phyloP scores from a whole-genome alignment of 1,139 yeast genomes.

The Geotrichum citri-aurantii region DNA sequence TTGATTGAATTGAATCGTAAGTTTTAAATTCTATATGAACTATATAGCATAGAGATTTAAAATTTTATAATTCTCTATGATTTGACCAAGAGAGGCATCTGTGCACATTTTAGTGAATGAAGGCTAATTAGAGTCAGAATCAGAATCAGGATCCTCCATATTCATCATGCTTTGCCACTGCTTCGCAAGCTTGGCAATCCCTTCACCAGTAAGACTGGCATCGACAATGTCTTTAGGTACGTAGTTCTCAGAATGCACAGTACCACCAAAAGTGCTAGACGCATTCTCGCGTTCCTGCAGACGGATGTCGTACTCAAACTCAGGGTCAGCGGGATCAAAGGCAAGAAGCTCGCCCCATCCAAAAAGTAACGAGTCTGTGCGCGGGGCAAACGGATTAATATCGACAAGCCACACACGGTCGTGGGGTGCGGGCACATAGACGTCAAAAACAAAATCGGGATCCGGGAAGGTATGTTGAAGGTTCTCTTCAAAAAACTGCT shows the following conservation, averaged over 20 bases:
- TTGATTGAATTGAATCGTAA: too few relatives aligned
- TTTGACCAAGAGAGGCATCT: neutral
- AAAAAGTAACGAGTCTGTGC: conserved; percentile 68
- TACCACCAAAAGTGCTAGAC: conserved; percentile 55
- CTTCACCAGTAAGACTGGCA: conserved; percentile 56
- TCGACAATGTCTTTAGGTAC: conserved; percentile 89
- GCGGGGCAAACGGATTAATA: conserved; percentile 75
- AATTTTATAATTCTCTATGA: neutral
- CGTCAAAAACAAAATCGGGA: conserved; percentile 61
- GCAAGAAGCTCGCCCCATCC: conserved; percentile 73
- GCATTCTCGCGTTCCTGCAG: conserved; percentile 64
- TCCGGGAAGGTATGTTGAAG: conserved; percentile 50
- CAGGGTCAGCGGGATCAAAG: conserved; percentile 34
- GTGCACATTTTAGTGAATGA: neutral
- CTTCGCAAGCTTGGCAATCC: conserved; percentile 29
- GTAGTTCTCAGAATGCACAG: conserved; percentile 82
- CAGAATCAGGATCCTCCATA: conserved; percentile 18
- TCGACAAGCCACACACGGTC: conserved; percentile 64
- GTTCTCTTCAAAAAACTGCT: conserved; percentile 49
- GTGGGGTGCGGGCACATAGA: conserved; percentile 74
- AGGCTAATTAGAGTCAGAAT: conserved; percentile 3
- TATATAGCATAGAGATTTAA: too few relatives aligned
- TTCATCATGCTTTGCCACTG: conserved; percentile 26
- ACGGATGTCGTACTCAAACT: conserved; percentile 49
- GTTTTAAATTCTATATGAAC: too few relatives aligned